These are phyloP conservation scores for Colletotrichum tamarilloi DNA, from an alignment of 2,329 filamentous ascomycete species.

Conservation along the genomic window DNA sequence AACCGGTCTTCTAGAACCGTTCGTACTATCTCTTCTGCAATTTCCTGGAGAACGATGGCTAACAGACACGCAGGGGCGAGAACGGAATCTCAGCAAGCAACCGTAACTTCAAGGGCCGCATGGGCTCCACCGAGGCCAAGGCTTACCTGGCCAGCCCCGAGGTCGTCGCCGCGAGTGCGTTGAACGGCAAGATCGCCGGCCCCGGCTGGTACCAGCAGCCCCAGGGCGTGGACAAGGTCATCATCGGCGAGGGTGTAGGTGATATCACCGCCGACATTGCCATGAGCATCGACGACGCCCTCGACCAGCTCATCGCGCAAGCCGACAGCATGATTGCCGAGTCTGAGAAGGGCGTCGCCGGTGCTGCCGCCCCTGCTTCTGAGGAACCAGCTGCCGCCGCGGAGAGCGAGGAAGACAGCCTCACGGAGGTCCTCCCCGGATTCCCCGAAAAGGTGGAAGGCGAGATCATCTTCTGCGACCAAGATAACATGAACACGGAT, in stretches of 20 bases:
- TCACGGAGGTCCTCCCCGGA: slow-evolving; percentile 81
- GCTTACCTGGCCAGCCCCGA: slow-evolving; percentile 92
- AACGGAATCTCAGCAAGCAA: slow-evolving; percentile 87
- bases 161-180: slow-evolving; percentile 89
- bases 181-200: slow-evolving; percentile 77
- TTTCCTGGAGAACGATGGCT: background rate
- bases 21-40: background rate
- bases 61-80: slow-evolving; percentile 66
- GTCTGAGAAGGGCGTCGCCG: slow-evolving; percentile 59
- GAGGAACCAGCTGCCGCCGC: slow-evolving; percentile 39
- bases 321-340: slow-evolving; percentile 71
- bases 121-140: slow-evolving; percentile 83
- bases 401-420: slow-evolving; percentile 47
- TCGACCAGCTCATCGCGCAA: slow-evolving; percentile 77
- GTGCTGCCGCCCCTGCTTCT: slow-evolving; percentile 43
- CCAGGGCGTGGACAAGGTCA: slow-evolving; percentile 73
- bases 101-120: slow-evolving; percentile 91
- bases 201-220: slow-evolving; percentile 84
- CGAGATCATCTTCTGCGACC: slow-evolving; percentile 89
- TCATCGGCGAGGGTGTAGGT: slow-evolving; percentile 78
- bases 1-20: slow-evolving; percentile 78
- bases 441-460: slow-evolving; percentile 87
- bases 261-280: slow-evolving; percentile 72
- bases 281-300: slow-evolving; percentile 73
- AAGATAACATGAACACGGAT: slow-evolving; percentile 88